phyloP scores from a whole-genome alignment of 768 basidiomycete species.

The Collybia mongolica region DNA sequence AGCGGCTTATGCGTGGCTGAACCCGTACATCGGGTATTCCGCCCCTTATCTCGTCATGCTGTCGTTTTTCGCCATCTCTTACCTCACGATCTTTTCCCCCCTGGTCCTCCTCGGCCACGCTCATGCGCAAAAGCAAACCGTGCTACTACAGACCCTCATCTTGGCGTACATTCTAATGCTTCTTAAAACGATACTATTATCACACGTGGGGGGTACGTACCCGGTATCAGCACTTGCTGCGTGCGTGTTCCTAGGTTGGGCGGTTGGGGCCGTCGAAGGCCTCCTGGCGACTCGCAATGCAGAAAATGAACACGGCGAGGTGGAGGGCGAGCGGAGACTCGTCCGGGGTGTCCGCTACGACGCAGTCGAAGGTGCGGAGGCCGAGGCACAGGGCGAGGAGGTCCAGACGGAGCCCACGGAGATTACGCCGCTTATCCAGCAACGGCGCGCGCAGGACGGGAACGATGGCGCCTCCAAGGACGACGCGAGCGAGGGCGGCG shows the following conservation, averaged over 20 bases:
- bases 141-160: slow-evolving; percentile 50
- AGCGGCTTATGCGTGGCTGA: slow-evolving; percentile 47
- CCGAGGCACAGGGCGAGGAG: slow-evolving; percentile 13
- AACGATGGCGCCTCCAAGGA: too few species aligned
- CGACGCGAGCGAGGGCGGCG: slow-evolving; percentile 8
- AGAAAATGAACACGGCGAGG: slow-evolving; percentile 6
- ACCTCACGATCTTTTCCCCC: slow-evolving; percentile 25
- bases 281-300: not conserved
- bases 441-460: not conserved
- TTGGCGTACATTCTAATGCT: slow-evolving; percentile 59
- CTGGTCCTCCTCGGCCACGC: not conserved
- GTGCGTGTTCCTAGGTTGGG: slow-evolving; percentile 42
- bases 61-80: slow-evolving; percentile 39
- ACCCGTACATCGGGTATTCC: slow-evolving; percentile 62
- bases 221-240: slow-evolving; percentile 54
- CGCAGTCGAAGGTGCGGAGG: slow-evolving; percentile 19
- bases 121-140: not conserved
- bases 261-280: slow-evolving; percentile 34
- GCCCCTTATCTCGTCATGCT: slow-evolving; percentile 49
- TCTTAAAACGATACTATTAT: slow-evolving; percentile 42
- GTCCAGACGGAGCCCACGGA: slow-evolving; percentile 47
- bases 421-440: slow-evolving; percentile 51
- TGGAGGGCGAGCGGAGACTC: slow-evolving; percentile 9
- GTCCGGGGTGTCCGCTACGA: slow-evolving; percentile 22
- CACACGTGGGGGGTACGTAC: slow-evolving; percentile 54